These are phyloP conservation scores for Lolium perenne DNA, from an alignment of 176 grass and related monocot genomes.

Conservation along the genomic window DNA sequence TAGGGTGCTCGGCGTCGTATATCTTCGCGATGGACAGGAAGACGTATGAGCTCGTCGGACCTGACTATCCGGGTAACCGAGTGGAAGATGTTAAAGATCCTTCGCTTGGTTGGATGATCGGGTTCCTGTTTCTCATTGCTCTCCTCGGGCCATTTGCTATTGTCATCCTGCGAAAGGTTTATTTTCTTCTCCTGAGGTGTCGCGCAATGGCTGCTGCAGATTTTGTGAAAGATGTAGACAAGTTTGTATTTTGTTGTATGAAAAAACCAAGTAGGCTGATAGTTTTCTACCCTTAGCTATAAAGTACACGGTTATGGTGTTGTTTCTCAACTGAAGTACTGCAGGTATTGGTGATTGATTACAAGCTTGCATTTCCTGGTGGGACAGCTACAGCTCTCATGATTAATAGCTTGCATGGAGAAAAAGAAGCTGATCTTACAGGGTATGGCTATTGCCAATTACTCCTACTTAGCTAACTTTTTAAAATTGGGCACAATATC, in stretches of 20 bases:
- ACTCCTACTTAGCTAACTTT: not conserved
- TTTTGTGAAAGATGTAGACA: not conserved
- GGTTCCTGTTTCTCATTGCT: conserved; percentile 48
- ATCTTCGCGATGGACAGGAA: conserved; percentile 55
- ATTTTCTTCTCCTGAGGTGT: not conserved
- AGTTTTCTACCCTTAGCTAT: not conserved
- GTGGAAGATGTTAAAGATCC: conserved; percentile 48
- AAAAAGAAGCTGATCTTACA: conserved; percentile 44
- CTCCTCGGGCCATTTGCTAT: conserved; percentile 54
- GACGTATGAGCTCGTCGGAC: conserved; percentile 49
- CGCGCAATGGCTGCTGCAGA: not conserved
- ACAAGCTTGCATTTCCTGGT: conserved; percentile 57
- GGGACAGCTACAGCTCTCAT: conserved; percentile 56
- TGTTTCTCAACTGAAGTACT: conserved; percentile 25
- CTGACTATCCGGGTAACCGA: conserved; percentile 52
- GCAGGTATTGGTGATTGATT: conserved; percentile 62
- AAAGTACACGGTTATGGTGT: not conserved
- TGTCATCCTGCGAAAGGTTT: conserved; percentile 54
- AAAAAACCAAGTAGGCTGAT: not conserved
- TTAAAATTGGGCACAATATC: not conserved
- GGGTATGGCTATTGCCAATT: conserved; percentile 31
- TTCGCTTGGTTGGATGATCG: conserved; percentile 55
- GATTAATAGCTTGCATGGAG: conserved; percentile 55
- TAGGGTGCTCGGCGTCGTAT: conserved; percentile 47
- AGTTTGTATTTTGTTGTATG: no score